Conservation (phyloP, 2,329 filamentous ascomycete species). For the Talaromyces sp. region DNA sequence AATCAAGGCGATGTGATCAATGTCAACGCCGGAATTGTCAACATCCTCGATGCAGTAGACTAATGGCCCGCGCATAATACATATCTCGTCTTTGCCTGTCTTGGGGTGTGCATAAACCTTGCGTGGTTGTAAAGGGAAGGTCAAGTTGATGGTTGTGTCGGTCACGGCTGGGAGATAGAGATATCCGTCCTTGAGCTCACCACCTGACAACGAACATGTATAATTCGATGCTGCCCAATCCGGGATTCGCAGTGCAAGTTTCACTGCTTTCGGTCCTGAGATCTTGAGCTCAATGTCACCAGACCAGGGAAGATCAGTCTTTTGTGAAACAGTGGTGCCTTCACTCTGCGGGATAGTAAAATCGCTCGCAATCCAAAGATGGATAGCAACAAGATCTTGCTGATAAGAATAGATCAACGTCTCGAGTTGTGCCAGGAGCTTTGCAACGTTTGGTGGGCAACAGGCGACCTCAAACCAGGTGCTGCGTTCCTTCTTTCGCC, state of each 20-base stretch:
- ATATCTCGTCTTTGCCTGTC: conserved; percentile 54
- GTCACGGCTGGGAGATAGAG: conserved; percentile 42
- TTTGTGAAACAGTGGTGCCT: conserved; percentile 47
- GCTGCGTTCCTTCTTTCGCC: conserved; percentile 49
- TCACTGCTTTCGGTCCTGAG: conserved; percentile 32
- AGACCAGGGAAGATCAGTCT: conserved; percentile 58
- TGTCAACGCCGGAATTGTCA: conserved; percentile 54
- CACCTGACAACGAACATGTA: conserved; percentile 1
- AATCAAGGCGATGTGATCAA: conserved; percentile 43
- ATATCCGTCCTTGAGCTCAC: conserved; percentile 49
- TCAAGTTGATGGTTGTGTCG: conserved; percentile 44
- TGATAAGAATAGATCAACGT: conserved; percentile 48
- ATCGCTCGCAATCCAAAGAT: conserved; percentile 31
- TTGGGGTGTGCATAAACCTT: conserved; percentile 55
- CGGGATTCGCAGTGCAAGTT: conserved; percentile 54
- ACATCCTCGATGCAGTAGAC: conserved; percentile 61
- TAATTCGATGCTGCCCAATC: conserved; percentile 41
- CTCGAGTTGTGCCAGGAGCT: conserved; percentile 55
- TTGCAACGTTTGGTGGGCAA: conserved; percentile 59
- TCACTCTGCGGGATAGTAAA: conserved; percentile 36
- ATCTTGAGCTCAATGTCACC: conserved; percentile 51
- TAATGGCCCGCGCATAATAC: conserved; percentile 56
- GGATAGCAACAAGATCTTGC: conserved; percentile 39
- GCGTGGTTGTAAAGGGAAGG: conserved; percentile 48
- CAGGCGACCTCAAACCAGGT: conserved; percentile 61